Evolutionary conservation across 768 basidiomycete genomes (phyloP).

Genomic region (Naganishia vaughanmartiniae): DNA sequence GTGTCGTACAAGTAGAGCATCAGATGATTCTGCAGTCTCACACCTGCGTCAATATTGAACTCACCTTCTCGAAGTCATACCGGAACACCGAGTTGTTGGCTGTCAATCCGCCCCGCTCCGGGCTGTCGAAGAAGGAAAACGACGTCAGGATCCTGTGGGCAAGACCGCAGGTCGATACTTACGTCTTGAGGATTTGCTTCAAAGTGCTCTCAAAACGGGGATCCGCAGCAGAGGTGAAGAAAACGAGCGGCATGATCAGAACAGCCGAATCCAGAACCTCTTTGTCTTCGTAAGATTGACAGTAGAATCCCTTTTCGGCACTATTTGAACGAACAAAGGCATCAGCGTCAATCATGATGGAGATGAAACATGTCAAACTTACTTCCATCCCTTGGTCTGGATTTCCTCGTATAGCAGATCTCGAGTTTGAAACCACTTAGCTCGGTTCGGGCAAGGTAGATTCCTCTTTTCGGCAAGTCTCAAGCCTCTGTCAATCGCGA

Average conservation of each 20-base stretch:
- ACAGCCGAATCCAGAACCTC: conserved; percentile 74
- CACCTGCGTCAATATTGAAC: neutral
- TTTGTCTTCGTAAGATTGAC: conserved; percentile 85
- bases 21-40: neutral
- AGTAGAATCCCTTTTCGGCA: conserved; percentile 61
- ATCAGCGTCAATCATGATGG: neutral
- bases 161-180: neutral
- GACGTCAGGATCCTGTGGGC: neutral
- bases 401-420: conserved; percentile 90
- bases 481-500: conserved; percentile 89
- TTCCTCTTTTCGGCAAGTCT: conserved; percentile 93
- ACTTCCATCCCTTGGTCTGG: conserved; percentile 82
- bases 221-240: conserved; percentile 69
- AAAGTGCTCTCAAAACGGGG: conserved; percentile 84
- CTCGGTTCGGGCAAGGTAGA: conserved; percentile 61
- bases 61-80: conserved; percentile 70
- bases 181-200: conserved; percentile 72
- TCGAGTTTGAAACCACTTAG: conserved; percentile 69
- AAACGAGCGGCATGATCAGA: conserved; percentile 60
- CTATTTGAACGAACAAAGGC: conserved; percentile 17
- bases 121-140: conserved; percentile 43
- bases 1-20: neutral
- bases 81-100: conserved; percentile 74
- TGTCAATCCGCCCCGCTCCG: conserved; percentile 84
- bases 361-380: conserved; percentile 15